A percentile compares a stretch with the other conserved stretches of the same genome.
These are phyloP conservation scores for Microdochium bolleyi DNA, from an alignment of 2,329 filamentous ascomycete species.

Conservation along the genomic window DNA sequence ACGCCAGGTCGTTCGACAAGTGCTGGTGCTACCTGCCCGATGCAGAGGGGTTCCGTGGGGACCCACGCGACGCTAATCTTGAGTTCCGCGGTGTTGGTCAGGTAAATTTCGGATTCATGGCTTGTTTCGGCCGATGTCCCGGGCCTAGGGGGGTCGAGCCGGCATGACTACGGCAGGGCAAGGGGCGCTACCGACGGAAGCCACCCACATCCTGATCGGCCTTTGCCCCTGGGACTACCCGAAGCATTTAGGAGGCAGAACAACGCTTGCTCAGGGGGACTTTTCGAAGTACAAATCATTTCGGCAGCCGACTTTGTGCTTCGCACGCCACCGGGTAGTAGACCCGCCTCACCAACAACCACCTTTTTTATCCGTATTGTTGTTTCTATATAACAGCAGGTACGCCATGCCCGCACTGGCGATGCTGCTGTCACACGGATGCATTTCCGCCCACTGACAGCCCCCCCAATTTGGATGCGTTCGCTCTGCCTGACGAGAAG, in stretches of 20 bases:
- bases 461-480: background rate
- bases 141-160: background rate
- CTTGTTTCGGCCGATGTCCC: background rate
- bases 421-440: background rate
- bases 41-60: background rate
- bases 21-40: background rate
- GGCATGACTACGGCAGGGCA: background rate
- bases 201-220: background rate
- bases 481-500: background rate
- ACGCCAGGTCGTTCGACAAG: background rate
- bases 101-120: background rate
- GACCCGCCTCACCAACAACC: background rate
- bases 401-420: background rate
- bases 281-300: background rate
- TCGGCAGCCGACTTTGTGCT: background rate
- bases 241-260: background rate
- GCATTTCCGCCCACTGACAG: background rate
- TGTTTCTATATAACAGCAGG: background rate
- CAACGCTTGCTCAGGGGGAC: background rate
- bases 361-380: background rate
- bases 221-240: background rate
- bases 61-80: background rate
- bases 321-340: background rate
- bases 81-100: background rate
- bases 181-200: background rate